A percentile compares a stretch with the other conserved stretches of the same genome.
These are phyloP conservation scores for Byssoonygena ceratinophila DNA, from an alignment of 2,329 filamentous ascomycete species.

Conservation along the genomic window DNA sequence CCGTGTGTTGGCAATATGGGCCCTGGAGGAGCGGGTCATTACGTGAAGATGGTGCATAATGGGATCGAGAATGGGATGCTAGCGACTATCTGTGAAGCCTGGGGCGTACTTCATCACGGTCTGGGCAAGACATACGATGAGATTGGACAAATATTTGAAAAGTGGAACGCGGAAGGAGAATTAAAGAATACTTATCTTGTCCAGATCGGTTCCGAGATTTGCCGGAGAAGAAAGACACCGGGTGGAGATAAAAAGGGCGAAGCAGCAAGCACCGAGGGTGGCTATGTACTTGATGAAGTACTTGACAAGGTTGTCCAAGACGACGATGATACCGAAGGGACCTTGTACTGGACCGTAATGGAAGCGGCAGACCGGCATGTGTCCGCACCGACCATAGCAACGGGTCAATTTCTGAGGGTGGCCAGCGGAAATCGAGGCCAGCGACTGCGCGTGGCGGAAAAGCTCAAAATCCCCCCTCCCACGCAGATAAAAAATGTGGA, in stretches of 20 bases:
- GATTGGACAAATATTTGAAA: slow-evolving; percentile 48
- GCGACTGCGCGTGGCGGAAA: slow-evolving; percentile 43
- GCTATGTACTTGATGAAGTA: slow-evolving; percentile 50
- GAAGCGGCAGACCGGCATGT: slow-evolving; percentile 54
- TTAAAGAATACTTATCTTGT: slow-evolving; percentile 53
- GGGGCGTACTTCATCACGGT: slow-evolving; percentile 51
- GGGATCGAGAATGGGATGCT: slow-evolving; percentile 66
- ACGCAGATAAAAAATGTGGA: slow-evolving; percentile 24
- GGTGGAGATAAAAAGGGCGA: slow-evolving; percentile 28
- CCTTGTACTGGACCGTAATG: slow-evolving; percentile 54
- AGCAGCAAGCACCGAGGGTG: slow-evolving; percentile 26
- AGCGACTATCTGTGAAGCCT: slow-evolving; percentile 53
- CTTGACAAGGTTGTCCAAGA: slow-evolving; percentile 64
- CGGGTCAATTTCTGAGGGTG: slow-evolving; percentile 53
- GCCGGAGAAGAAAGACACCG: slow-evolving; percentile 40
- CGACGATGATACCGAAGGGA: slow-evolving; percentile 55
- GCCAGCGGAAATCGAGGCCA: slow-evolving; percentile 52
- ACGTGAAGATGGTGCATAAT: slow-evolving; percentile 67
- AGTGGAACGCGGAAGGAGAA: slow-evolving; percentile 52
- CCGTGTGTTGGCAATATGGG: slow-evolving; percentile 54
- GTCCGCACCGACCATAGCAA: slow-evolving; percentile 53
- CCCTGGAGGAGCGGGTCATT: slow-evolving; percentile 55
- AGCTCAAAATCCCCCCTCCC: slow-evolving; percentile 36
- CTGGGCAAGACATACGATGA: slow-evolving; percentile 51
- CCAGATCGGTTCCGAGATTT: slow-evolving; percentile 53